Conservation (phyloP, 176 grass and related monocot species). For the Carex parvula region DNA sequence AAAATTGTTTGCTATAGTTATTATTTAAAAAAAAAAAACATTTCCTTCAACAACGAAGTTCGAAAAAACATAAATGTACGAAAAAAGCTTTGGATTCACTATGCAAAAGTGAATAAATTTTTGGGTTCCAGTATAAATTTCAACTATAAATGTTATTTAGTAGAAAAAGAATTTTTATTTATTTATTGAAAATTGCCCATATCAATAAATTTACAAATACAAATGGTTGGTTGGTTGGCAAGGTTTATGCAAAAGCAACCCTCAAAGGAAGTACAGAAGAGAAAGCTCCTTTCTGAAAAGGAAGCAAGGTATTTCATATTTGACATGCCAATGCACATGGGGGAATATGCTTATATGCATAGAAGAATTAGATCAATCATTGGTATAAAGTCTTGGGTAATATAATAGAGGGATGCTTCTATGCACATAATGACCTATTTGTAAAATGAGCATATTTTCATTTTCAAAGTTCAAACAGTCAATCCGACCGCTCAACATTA, state of each 20-base stretch:
- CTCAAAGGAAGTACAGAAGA: neutral
- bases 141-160: neutral
- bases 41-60: no score
- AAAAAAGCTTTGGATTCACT: no score
- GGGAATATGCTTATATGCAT: slow-evolving; percentile 14
- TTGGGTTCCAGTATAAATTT: neutral
- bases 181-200: neutral
- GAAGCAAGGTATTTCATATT: slow-evolving; percentile 35
- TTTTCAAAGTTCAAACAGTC: no score
- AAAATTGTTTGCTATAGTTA: no score
- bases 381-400: no score
- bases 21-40: no score
- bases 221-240: slow-evolving; percentile 15
- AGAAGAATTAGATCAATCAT: slow-evolving; percentile 17
- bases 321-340: slow-evolving; percentile 15
- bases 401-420: no score
- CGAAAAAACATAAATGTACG: no score
- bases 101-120: neutral
- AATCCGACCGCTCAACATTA: no score
- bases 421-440: no score
- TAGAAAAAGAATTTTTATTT: neutral
- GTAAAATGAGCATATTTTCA: no score
- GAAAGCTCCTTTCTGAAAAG: slow-evolving; percentile 20
- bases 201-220: neutral
- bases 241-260: slow-evolving; percentile 10